Base-by-base conservation (phyloP, 2,329 filamentous ascomycete genomes). In the Bipolaris oryzae region DNA sequence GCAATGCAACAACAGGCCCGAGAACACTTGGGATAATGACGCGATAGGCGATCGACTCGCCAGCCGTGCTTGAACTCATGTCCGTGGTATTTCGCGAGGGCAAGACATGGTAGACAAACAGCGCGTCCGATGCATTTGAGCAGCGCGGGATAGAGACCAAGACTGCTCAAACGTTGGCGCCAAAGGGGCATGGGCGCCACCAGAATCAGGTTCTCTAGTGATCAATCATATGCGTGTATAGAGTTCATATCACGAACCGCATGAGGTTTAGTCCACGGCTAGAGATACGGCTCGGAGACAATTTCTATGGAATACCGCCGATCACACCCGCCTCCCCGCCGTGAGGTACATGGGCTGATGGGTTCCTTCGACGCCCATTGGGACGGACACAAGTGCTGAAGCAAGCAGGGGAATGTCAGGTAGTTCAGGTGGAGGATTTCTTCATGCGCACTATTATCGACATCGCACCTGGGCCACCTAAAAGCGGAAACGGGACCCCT, bases 31-130 rank as follows among this genome's bases (percentile, higher is more conserved):
- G 51, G 21, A 64, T 56, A 39, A 64, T 58, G 6, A 64, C 56
- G 10, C 57, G 61, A 42, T 62, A 50, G 16, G 59, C 61, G 28
- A 64, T 64, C 16, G 61, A 64, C 47, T 60, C 59, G 18, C 48
- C 48, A 13, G 39, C 15, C 20, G 31, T 43, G 13, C 33, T 35
- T 7, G 20, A 10, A 21, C 16, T 18, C 48, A 43, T 50, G 15
- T 1, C 34, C 28, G 15, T 13, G 18, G 11, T 35, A 9, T 33
- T 42, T 39, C 31, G 21, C 39, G 18, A 43, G 38, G 20, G 13
- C 13, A 10, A 25, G 13, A 35, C 16, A 9, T 6, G 28, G 31
- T 20, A 34, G 18, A 33, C 5, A 18, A 20, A 18, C 1, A 33
- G 35, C 46, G 28, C 28, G 11, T 18, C 25, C 34, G 11, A 37